These are phyloP conservation scores for Westerdykella sp. DNA, from an alignment of 2,329 filamentous ascomycete genomes.

Conservation along the genomic window DNA sequence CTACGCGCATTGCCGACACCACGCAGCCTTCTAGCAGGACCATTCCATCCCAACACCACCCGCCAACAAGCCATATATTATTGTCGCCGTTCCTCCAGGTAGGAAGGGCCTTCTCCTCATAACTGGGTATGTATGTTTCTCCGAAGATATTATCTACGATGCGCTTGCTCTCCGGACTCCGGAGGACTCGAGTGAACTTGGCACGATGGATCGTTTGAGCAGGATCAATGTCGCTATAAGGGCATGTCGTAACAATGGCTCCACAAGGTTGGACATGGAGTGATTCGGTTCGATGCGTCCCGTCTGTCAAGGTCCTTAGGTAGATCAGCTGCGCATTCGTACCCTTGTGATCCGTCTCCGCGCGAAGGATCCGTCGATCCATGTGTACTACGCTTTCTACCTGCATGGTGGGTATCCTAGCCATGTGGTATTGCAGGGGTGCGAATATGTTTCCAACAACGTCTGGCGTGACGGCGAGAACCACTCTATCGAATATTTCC, in stretches of 20 bases:
- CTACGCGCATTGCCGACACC: conserved; percentile 53
- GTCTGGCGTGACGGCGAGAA: conserved; percentile 52
- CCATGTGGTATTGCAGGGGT: conserved; percentile 37
- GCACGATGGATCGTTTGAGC: conserved; percentile 42
- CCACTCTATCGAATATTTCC: conserved; percentile 46
- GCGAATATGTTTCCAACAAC: conserved; percentile 46
- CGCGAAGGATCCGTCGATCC: conserved; percentile 19
- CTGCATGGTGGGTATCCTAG: conserved; percentile 43
- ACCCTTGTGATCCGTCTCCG: background rate
- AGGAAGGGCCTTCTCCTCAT: conserved; percentile 15
- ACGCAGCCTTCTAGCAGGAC: conserved; percentile 57
- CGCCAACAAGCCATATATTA: conserved; percentile 51
- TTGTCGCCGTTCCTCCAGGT: conserved; percentile 50
- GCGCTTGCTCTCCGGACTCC: conserved; percentile 44
- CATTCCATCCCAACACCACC: conserved; percentile 62
- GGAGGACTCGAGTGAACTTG: conserved; percentile 49
- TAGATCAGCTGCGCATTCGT: conserved; percentile 23
- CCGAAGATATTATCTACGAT: conserved; percentile 46
- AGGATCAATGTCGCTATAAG: conserved; percentile 37
- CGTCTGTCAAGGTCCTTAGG: conserved; percentile 28
- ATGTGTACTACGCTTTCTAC: conserved; percentile 48
- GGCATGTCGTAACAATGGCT: conserved; percentile 49
- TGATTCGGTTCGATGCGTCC: conserved; percentile 43
- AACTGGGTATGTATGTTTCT: conserved; percentile 2
- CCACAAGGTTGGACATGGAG: conserved; percentile 49